phyloP scores from a whole-genome alignment of 257 asterid species.

The Ligustrum vulgare region DNA sequence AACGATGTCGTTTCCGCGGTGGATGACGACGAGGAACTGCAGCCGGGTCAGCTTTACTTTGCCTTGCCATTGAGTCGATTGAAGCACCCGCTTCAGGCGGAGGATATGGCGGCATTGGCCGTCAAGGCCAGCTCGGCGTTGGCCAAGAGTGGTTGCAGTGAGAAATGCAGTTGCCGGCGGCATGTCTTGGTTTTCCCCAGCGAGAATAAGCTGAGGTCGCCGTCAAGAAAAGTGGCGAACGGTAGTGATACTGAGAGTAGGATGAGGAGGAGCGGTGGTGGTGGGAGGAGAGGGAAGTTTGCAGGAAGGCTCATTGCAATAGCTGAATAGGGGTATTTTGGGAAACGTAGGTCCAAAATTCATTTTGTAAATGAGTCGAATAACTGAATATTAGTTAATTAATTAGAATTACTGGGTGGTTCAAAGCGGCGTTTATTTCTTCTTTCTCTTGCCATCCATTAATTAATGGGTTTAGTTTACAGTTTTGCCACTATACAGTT shows the following conservation, averaged over 20 bases:
- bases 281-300: conserved; percentile 44
- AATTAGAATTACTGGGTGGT: background rate
- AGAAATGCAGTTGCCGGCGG: conserved; percentile 36
- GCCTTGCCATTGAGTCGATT: conserved; percentile 58
- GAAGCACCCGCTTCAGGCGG: conserved; percentile 57
- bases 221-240: conserved; percentile 30
- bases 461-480: background rate
- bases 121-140: conserved; percentile 71
- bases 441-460: background rate
- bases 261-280: conserved; percentile 21
- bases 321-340: conserved; percentile 43
- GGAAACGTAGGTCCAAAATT: background rate
- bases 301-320: conserved; percentile 52
- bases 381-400: background rate
- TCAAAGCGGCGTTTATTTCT: background rate
- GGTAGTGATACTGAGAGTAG: conserved; percentile 15
- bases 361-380: background rate
- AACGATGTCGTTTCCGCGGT: conserved; percentile 47
- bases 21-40: conserved; percentile 56
- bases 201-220: conserved; percentile 29
- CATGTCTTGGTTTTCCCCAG: conserved; percentile 26
- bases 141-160: conserved; percentile 30
- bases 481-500: conserved; percentile 19
- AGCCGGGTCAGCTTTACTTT: conserved; percentile 73
- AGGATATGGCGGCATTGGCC: conserved; percentile 83